Evolutionary conservation across 73 alveolate species (phyloP), one percentile per base, ranked within the genome.

Genomic region (Tetrahymena borealis): DNA sequence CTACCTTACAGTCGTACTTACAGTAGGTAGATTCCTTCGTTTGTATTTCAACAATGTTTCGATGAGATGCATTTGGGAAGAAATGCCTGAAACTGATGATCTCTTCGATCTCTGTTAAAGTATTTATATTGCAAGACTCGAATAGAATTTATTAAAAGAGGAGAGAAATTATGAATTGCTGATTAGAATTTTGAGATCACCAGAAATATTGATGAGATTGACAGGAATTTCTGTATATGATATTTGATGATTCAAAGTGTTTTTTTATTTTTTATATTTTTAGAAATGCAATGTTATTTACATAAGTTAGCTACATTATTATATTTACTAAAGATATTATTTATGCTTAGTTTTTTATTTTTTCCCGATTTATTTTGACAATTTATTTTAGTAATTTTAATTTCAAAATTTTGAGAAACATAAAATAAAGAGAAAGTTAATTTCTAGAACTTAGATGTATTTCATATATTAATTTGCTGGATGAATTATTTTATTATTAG

Each of bases 21-120:
- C 97, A 40, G 92, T 95, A 32, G 97, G 97, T 85, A 90, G 97
- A 38, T 94, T 95, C 93, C 78, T 95, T 20, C 85, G 97, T 42
- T 35, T 95, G 32, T 78, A 93, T n/a, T 95, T 93, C 42, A 96
- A 95, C 24, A 91, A 95, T 24, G 94, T 95, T 7, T 91, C 96
- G 8, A 94, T 93, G 85, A 91, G 97, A 43, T 96, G 94, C 1
- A 95, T 95, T 40, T 95, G 91, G 92, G 97, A 95, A 60, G 97
- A 95, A 77, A 95, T 95, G 97, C 94, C 94, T 32, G 96, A 94
- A 11, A 91, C 95, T 24, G 93, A 95, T 43, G 94, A 94, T 38
- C 93, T 95, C 78, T 94, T 95, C 90, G 97, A 95, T 77, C 39
- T 95, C 11, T 95, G 97, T 78, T 91, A 95, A 79, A 95, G 97